Percentiles rank a stretch among this genome's conserved stretches.
phyloP scores from a whole-genome alignment of 768 basidiomycete species.

The Boletus sensibilis region DNA sequence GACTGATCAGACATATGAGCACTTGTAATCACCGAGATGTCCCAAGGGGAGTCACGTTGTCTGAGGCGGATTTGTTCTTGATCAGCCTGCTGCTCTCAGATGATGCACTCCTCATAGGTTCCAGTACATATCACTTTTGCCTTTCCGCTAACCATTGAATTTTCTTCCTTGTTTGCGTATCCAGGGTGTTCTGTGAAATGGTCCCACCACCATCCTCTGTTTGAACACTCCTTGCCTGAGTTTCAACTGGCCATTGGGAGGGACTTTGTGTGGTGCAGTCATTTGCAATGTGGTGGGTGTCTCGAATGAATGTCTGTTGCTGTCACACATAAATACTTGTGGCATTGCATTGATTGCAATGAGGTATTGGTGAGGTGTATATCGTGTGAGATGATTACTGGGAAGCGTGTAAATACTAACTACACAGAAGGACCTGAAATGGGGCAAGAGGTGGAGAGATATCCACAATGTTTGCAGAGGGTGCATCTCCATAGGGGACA shows the following conservation, averaged over 20 bases:
- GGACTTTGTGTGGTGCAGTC: too few species aligned
- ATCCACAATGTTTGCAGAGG: too few species aligned
- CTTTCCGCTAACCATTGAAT: neutral
- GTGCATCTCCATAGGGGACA: too few species aligned
- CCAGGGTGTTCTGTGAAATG: slow-evolving; percentile 1
- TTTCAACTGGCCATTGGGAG: neutral
- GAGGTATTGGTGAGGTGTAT: too few species aligned
- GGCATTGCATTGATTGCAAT: too few species aligned
- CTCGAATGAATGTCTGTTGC: too few species aligned
- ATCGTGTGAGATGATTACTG: too few species aligned
- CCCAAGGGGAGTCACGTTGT: neutral
- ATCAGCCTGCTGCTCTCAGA: neutral
- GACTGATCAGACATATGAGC: neutral
- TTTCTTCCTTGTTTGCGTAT: neutral
- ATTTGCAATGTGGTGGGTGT: too few species aligned
- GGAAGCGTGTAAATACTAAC: too few species aligned
- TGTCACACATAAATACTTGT: too few species aligned
- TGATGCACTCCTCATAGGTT: neutral
- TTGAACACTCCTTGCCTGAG: neutral
- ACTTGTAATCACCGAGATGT: neutral
- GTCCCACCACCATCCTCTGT: neutral
- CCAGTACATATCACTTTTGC: slow-evolving; percentile 1
- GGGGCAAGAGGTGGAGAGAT: too few species aligned
- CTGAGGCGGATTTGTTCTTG: neutral
- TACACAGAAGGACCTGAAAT: too few species aligned